A percentile compares a stretch with the other conserved stretches of the same genome.
phyloP scores from a whole-genome alignment of 805 yeast species.

The Wickerhamiella alocasiicola region DNA sequence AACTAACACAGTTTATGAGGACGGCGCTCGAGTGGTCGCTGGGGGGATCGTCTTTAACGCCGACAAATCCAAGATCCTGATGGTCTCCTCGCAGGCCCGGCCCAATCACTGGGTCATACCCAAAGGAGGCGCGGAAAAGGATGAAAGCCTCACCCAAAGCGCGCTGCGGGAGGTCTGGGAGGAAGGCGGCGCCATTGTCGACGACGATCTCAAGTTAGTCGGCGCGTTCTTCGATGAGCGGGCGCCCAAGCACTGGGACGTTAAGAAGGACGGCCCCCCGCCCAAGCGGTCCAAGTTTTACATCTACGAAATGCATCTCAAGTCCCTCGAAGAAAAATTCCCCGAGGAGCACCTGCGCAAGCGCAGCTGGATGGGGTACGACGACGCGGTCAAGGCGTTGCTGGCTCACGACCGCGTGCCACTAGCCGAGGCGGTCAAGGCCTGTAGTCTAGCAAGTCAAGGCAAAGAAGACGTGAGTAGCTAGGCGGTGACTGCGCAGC shows the following conservation, averaged over 20 bases:
- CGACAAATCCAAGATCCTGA: slow-evolving; percentile 46
- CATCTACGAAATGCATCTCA: slow-evolving; percentile 65
- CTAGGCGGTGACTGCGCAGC: too few relatives aligned
- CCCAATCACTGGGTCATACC: slow-evolving; percentile 76
- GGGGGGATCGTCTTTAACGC: slow-evolving; percentile 69
- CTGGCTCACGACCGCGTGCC: slow-evolving; percentile 24
- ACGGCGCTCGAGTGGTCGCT: slow-evolving; percentile 80
- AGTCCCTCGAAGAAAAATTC: slow-evolving; percentile 46
- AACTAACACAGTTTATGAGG: slow-evolving; percentile 32
- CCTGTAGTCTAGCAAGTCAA: too few relatives aligned
- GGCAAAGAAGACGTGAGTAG: too few relatives aligned
- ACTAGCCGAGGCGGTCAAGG: slow-evolving; percentile 25
- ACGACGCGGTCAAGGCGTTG: slow-evolving; percentile 25
- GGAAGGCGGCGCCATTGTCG: slow-evolving; percentile 83
- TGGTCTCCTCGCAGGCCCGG: slow-evolving; percentile 65
- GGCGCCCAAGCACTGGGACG: slow-evolving; percentile 36
- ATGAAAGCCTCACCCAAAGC: slow-evolving; percentile 43
- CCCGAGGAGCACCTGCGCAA: slow-evolving; percentile 59
- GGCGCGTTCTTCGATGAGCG: slow-evolving; percentile 57
- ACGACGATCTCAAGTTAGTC: slow-evolving; percentile 35
- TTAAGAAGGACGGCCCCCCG: slow-evolving; percentile 23
- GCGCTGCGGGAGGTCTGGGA: slow-evolving; percentile 96
- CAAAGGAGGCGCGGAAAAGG: slow-evolving; percentile 88
- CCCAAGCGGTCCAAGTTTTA: slow-evolving; percentile 80
- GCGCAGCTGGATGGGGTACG: slow-evolving; percentile 53